phyloP scores from a whole-genome alignment of 2,329 filamentous ascomycete genomes.

The Clonostachys solani region DNA sequence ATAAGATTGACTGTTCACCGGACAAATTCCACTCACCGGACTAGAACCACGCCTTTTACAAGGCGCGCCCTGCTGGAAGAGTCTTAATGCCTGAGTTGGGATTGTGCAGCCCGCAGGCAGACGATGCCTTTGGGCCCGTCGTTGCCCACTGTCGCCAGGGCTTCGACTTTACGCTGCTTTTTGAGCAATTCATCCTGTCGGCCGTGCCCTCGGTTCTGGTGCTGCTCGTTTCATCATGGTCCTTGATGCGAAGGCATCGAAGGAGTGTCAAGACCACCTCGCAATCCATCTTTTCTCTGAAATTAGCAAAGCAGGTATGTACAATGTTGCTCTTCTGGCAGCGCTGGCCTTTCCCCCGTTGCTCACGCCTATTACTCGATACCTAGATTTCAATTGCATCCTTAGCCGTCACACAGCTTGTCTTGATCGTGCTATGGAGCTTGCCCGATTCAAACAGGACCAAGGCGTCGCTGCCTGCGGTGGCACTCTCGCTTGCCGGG shows the following conservation, averaged over 20 bases:
- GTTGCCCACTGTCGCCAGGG: background rate
- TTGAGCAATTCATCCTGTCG: background rate
- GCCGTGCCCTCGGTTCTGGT: slow-evolving; percentile 1
- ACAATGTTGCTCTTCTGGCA: too few species aligned
- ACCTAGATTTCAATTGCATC: background rate
- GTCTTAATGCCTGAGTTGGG: too few species aligned
- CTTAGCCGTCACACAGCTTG: slow-evolving; percentile 1
- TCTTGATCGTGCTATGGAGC: slow-evolving; percentile 2
- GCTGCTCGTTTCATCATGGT: slow-evolving; percentile 27
- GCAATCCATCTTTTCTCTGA: background rate
- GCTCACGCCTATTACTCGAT: too few species aligned
- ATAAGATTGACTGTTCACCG: too few species aligned
- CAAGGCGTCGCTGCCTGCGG: slow-evolving; percentile 2
- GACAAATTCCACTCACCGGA: too few species aligned
- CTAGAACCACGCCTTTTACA: too few species aligned
- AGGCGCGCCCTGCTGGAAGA: too few species aligned
- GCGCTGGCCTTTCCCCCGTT: too few species aligned
- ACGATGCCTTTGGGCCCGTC: background rate
- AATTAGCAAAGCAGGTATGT: background rate
- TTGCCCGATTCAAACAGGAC: background rate
- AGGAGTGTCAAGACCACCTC: slow-evolving; percentile 9
- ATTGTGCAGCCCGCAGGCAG: background rate
- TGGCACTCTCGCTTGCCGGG: slow-evolving; percentile 11
- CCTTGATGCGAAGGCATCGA: slow-evolving; percentile 10
- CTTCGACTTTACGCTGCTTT: background rate